Conservation (phyloP, 2,329 filamentous ascomycete genomes). For the Penicillium polonicum region DNA sequence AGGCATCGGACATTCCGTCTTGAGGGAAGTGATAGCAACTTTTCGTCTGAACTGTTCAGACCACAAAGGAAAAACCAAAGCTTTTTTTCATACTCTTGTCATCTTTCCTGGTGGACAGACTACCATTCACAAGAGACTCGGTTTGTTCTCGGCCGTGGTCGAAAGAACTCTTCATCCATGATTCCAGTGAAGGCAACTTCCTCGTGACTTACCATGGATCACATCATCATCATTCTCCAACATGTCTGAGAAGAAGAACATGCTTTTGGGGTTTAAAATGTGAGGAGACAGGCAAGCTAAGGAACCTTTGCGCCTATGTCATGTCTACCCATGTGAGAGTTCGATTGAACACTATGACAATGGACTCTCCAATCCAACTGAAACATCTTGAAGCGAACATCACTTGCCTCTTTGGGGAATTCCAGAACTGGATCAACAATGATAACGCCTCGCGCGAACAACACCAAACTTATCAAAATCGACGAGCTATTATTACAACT, state of each 20-base stretch:
- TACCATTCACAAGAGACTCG: neutral
- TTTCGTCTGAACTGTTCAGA: neutral
- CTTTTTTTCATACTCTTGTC: neutral
- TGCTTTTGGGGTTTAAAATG: neutral
- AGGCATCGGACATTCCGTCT: slow-evolving; percentile 31
- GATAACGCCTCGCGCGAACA: neutral
- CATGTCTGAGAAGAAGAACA: neutral
- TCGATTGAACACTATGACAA: neutral
- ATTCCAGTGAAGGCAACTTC: neutral
- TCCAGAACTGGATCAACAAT: neutral
- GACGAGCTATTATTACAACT: neutral
- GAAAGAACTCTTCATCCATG: neutral
- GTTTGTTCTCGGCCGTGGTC: neutral
- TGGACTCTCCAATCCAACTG: neutral
- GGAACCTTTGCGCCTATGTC: neutral
- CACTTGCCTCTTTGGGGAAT: neutral
- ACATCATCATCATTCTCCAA: neutral
- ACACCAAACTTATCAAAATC: neutral
- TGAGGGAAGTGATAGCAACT: slow-evolving; percentile 12
- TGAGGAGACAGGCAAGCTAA: neutral
- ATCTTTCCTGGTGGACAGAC: neutral
- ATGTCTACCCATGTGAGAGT: neutral
- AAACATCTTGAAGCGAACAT: neutral
- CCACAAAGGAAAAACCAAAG: neutral
- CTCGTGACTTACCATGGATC: neutral